Evolutionary conservation across 305 asterid species (phyloP).

Genomic region (Plantago lanceolata): DNA sequence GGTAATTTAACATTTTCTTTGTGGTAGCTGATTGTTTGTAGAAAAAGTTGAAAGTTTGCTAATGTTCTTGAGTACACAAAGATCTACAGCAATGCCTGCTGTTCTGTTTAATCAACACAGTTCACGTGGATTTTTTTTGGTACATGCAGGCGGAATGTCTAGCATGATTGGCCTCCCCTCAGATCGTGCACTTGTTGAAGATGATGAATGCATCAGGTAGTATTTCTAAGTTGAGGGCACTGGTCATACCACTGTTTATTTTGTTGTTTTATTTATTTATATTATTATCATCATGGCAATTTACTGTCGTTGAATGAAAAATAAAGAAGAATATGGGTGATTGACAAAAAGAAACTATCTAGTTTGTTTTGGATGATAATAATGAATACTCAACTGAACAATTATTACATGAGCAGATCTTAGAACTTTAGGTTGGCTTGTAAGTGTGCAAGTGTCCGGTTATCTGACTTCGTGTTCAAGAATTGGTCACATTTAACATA

Average conservation of each 20-base stretch:
- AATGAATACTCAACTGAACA: no score
- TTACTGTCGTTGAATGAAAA: no score
- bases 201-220: conserved; percentile 69
- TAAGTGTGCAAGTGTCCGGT: background rate
- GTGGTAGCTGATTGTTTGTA: background rate
- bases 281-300: no score
- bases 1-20: conserved; percentile 35
- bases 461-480: conserved; percentile 5
- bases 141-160: conserved; percentile 58
- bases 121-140: conserved; percentile 6
- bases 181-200: conserved; percentile 76
- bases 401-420: no score
- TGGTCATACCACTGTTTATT: no score
- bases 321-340: no score
- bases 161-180: conserved; percentile 93
- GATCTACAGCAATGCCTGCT: background rate
- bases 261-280: no score
- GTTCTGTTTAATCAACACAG: background rate
- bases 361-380: no score
- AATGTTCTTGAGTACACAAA: conserved; percentile 9
- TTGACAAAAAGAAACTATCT: no score
- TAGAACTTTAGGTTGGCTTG: background rate
- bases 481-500: background rate
- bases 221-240: background rate
- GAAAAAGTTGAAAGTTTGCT: background rate